Base-by-base conservation (phyloP, 2,329 filamentous ascomycete genomes). In the Lithohypha guttulata region DNA sequence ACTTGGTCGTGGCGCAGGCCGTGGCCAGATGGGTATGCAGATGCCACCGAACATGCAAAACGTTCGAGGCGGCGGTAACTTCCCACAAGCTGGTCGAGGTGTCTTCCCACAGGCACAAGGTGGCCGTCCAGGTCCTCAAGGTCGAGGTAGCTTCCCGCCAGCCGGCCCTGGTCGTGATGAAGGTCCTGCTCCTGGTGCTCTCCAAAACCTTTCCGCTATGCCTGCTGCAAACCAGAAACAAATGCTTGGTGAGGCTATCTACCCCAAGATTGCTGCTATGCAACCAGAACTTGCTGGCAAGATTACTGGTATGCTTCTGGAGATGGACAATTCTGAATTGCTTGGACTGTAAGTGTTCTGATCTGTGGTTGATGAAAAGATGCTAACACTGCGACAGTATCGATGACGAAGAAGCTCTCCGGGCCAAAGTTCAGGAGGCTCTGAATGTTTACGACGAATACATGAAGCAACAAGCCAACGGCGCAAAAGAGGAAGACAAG, bases 231-330 rank as follows among this genome's bases (percentile, higher is more conserved):
- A 93, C 69, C 91, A 96, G 74, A 98, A 98, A 79, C 91, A 98
- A 74, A 84, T 96, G 65, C 79, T 98, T 40, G 91, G 91, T 62
- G 91, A 98, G 70, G 80, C 85, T 53, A 82, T 98, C 55, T 98
- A 96, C 75, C 91, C 91, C 59, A 98, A 96, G 81, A 96, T 98
- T 57, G 79, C 87, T 64, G 78, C 77, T 52, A 80, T 94, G 66
- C 91, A 98, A 71, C 83, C 86, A 44, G 87, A 95, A 56, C 74
- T 98, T 57, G 91, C 91, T 47, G 91, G 91, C 60, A 98, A 98
- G 80, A 96, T 98, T 64, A 98, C 91, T 46, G 91, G 91, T 68
- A 98, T 98, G 91, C 81, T 98, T 56, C 69, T 98, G 55, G 91
- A 98, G 76, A 98, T 98, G 91, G 91, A 96, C 57, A 96, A 96